A percentile compares a stretch with the other conserved stretches of the same genome.
Conservation (phyloP, 176 grass and related monocot genomes). For the bread wheat (Triticum aestivum) region DNA sequence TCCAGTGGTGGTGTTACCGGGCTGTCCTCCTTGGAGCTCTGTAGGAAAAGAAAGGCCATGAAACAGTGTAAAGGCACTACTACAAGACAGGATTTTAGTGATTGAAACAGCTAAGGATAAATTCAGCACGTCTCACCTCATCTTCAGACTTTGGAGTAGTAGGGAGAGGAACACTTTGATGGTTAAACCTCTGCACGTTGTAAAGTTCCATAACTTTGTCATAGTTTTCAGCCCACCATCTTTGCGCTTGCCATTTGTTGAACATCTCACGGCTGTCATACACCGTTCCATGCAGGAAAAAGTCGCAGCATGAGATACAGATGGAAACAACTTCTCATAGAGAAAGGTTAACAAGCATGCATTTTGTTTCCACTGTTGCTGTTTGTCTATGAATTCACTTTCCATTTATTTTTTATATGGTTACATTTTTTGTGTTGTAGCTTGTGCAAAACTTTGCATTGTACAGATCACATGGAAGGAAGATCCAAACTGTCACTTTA, state of each 20-base stretch:
- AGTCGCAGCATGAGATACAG: slow-evolving; percentile 1
- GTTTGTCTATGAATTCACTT: neutral
- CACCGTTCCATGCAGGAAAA: slow-evolving; percentile 10
- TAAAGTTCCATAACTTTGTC: slow-evolving; percentile 98
- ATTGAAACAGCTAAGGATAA: neutral
- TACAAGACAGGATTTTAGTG: neutral
- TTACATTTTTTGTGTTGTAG: neutral
- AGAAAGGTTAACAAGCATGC: neutral
- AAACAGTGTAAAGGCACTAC: neutral
- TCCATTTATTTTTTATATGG: neutral
- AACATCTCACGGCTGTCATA: slow-evolving; percentile 81
- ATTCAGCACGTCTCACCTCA: slow-evolving; percentile 41
- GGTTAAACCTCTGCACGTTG: slow-evolving; percentile 92
- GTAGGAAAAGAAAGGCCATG: slow-evolving; percentile 8
- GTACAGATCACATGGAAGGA: neutral
- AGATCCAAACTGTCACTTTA: neutral
- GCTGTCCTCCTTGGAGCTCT: slow-evolving; percentile 82
- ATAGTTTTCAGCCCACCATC: slow-evolving; percentile 99
- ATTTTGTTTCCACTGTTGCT: neutral
- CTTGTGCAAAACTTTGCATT: neutral
- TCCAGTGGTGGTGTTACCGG: slow-evolving; percentile 75
- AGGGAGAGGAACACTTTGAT: slow-evolving; percentile 69
- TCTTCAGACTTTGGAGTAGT: slow-evolving; percentile 85
- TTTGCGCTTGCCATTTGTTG: slow-evolving; percentile 95
- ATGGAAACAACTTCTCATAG: neutral